Evolutionary conservation across 73 alveolate species (phyloP).

Genomic region (Tetrahymena borealis): DNA sequence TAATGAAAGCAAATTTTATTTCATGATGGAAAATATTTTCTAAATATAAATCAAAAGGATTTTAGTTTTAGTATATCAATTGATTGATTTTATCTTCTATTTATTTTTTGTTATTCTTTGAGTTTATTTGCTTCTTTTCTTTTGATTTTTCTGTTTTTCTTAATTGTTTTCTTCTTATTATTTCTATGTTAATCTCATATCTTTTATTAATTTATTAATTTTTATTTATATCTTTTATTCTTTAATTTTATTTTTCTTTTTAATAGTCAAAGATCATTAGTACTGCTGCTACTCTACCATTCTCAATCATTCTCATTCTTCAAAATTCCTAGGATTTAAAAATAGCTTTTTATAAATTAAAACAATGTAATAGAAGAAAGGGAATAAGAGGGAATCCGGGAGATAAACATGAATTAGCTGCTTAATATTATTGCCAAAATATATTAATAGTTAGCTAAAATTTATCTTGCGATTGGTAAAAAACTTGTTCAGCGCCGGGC

Average conservation of each 20-base stretch:
- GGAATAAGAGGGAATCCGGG: constrained; percentile 2
- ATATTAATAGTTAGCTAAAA: not conserved
- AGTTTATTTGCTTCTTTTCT: too few relatives aligned
- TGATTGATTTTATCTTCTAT: too few relatives aligned
- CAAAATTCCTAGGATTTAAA: not conserved
- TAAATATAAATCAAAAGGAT: too few relatives aligned
- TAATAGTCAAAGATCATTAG: not conserved
- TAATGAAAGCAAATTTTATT: too few relatives aligned
- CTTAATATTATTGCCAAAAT: not conserved
- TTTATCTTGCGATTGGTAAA: not conserved
- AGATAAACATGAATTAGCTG: not conserved
- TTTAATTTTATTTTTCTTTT: not conserved
- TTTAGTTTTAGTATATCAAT: too few relatives aligned
- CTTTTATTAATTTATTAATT: too few relatives aligned
- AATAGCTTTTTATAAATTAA: not conserved
- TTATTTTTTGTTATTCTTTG: too few relatives aligned
- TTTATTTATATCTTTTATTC: too few relatives aligned
- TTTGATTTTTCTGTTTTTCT: too few relatives aligned
- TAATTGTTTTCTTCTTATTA: too few relatives aligned
- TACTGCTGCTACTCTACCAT: constrained; percentile 5
- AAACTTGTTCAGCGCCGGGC: not conserved
- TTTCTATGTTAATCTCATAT: too few relatives aligned
- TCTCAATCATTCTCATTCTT: not conserved
- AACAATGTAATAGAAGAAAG: not conserved
- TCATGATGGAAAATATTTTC: too few relatives aligned